These are phyloP conservation scores for Populus ilicifolia DNA, from an alignment of 345 rosid genomes.

Conservation along the genomic window DNA sequence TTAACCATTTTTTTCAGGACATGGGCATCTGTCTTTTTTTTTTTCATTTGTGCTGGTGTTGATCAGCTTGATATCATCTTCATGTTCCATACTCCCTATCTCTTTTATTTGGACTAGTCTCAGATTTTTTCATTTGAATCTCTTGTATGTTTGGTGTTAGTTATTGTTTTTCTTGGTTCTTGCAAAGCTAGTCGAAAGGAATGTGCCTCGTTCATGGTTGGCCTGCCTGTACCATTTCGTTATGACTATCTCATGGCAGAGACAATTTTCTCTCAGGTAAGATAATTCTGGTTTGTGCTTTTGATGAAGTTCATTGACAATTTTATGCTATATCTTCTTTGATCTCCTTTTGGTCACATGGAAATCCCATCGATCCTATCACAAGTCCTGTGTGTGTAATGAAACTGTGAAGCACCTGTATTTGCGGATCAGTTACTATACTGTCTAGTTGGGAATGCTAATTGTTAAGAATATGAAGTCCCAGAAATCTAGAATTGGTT, in stretches of 20 bases:
- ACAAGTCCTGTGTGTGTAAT: too few species aligned
- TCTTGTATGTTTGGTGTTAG: slow-evolving; percentile 18
- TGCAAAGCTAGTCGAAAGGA: slow-evolving; percentile 99
- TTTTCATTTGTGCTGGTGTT: background rate
- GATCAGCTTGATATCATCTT: background rate
- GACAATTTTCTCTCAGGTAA: slow-evolving; percentile 95
- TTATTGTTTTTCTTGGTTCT: slow-evolving; percentile 48
- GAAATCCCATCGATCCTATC: too few species aligned
- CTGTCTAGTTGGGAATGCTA: slow-evolving; percentile 2
- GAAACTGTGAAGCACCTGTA: background rate
- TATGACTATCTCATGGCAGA: slow-evolving; percentile 99
- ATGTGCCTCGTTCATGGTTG: slow-evolving; percentile 91
- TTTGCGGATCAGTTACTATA: background rate
- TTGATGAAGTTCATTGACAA: background rate
- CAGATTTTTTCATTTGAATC: background rate
- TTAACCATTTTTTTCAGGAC: background rate
- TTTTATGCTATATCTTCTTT: background rate
- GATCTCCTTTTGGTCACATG: too few species aligned
- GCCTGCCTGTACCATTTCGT: slow-evolving; percentile 91
- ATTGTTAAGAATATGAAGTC: background rate
- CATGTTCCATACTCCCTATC: background rate
- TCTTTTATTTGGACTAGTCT: background rate
- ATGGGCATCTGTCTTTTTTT: background rate
- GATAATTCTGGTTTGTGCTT: slow-evolving; percentile 9
- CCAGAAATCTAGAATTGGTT: background rate